These are phyloP conservation scores for Withania somnifera DNA, from an alignment of 305 asterid genomes.

Conservation along the genomic window DNA sequence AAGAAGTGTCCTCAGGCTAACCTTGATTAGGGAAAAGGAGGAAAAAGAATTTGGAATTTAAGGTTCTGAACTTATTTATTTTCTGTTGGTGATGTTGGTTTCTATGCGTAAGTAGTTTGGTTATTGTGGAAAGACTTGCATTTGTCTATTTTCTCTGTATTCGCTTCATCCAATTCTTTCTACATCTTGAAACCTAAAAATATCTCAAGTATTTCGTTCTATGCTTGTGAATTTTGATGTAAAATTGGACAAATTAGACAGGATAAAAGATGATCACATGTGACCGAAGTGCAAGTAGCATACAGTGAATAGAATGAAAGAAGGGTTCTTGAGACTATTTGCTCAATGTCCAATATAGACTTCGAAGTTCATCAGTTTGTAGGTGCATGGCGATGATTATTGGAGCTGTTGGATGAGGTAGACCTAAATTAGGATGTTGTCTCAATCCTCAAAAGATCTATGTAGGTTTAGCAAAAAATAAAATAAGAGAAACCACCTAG, in stretches of 20 bases:
- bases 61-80: not conserved
- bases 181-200: not conserved
- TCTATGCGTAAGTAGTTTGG: not conserved
- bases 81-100: not conserved
- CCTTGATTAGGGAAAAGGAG: not conserved
- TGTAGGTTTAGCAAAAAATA: not conserved
- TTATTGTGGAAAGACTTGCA: not conserved
- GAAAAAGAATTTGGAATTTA: not conserved
- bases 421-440: not conserved
- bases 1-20: not conserved
- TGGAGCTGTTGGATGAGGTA: not conserved
- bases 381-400: not conserved
- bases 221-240: not conserved
- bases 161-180: not conserved
- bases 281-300: not conserved
- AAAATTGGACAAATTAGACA: not conserved
- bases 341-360: not conserved
- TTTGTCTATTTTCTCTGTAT: not conserved
- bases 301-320: not conserved
- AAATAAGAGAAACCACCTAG: not conserved
- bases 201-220: not conserved
- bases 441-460: not conserved
- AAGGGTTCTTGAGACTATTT: not conserved
- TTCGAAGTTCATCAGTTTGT: not conserved
- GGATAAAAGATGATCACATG: not conserved